phyloP scores from a whole-genome alignment of 108 stramenopile genomes.

The Pseudonitzschia delicatissima region DNA sequence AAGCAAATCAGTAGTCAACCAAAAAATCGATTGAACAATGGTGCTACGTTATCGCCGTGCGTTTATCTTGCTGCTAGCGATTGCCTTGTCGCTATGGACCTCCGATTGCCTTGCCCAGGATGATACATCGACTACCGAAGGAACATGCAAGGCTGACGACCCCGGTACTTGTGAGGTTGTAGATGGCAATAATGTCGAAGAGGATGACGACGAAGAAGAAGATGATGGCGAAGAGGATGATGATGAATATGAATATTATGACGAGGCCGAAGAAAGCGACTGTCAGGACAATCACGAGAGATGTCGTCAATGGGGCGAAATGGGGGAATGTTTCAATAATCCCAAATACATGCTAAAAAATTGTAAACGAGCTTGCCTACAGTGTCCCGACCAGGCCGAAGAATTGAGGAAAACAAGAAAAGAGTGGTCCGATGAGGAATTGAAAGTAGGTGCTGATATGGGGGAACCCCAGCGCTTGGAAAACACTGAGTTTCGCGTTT shows the following conservation, averaged over 20 bases:
- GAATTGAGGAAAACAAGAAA: neutral
- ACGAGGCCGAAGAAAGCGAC: constrained; percentile 16
- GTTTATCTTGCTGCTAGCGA: neutral
- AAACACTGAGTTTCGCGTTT: neutral
- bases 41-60: too few species aligned
- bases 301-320: constrained; percentile 19
- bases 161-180: constrained; percentile 17
- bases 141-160: constrained; percentile 5
- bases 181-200: constrained; percentile 13
- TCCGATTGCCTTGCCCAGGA: neutral
- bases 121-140: neutral
- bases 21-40: too few species aligned
- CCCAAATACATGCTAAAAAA: constrained; percentile 22
- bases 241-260: constrained; percentile 21
- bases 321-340: constrained; percentile 30
- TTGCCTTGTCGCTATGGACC: neutral
- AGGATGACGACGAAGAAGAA: constrained; percentile 15
- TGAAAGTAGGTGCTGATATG: constrained; percentile 1
- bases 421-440: neutral
- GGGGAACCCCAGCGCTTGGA: constrained; percentile 5
- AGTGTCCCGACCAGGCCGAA: constrained; percentile 18
- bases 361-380: constrained; percentile 6
- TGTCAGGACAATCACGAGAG: constrained; percentile 6
- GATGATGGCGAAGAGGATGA: constrained; percentile 22
- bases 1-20: too few species aligned